A percentile compares a stretch with the other conserved stretches of the same genome.
Conservation (phyloP, 1,284 basidiomycete genomes). For the Irpex sp. region DNA sequence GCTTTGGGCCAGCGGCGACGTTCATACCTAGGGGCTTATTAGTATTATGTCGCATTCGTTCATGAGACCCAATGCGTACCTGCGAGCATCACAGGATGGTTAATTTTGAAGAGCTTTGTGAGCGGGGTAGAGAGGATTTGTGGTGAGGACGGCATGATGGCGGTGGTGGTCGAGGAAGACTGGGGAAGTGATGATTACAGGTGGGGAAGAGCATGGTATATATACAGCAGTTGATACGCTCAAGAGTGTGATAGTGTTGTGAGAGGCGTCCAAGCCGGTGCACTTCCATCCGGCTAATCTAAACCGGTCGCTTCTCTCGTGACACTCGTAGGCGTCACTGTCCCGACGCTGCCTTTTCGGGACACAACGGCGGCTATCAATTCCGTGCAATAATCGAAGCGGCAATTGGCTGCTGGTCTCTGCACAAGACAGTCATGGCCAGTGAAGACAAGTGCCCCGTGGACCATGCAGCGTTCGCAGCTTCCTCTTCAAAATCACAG, state of each 20-base stretch:
- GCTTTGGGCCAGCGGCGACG: conserved; percentile 74
- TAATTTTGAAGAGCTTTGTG: conserved; percentile 68
- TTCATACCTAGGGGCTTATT: conserved; percentile 61
- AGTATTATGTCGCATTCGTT: background rate
- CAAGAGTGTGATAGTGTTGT: background rate
- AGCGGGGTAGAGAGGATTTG: conserved; percentile 53
- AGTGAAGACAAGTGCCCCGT: conserved; percentile 64
- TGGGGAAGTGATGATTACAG: background rate
- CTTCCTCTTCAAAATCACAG: conserved; percentile 13
- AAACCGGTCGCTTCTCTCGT: background rate
- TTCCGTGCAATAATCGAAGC: conserved; percentile 1
- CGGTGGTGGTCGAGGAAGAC: background rate
- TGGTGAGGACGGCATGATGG: conserved; percentile 17
- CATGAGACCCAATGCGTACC: conserved; percentile 29
- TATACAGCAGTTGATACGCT: background rate
- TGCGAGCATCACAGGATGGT: conserved; percentile 81
- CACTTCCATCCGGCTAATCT: background rate
- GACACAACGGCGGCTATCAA: conserved; percentile 8
- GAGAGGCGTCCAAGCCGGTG: no score
- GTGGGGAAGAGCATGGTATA: background rate
- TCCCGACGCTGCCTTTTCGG: conserved; percentile 13
- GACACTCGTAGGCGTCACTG: background rate
- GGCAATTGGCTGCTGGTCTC: background rate
- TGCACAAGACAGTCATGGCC: conserved; percentile 2
- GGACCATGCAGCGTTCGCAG: conserved; percentile 29